Base-by-base conservation (phyloP, 352 stramenopile genomes). In the Phytophthora agathidicida region DNA sequence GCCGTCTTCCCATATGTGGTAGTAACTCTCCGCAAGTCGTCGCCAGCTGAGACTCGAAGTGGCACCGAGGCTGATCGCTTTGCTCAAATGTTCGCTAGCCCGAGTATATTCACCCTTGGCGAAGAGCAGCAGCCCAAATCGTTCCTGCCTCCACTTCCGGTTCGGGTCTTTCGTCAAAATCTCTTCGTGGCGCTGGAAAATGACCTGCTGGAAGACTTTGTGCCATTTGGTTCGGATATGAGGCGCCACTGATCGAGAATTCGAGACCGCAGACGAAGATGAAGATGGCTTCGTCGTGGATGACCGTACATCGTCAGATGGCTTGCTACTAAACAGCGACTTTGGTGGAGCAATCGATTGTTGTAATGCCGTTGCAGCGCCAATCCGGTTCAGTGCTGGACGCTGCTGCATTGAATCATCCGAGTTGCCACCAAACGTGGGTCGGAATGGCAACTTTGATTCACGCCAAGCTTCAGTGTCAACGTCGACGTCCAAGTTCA, bases 121-220 rank as follows among this genome's bases (percentile, higher is more conserved):
- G 20, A 82, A 91, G 3, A 88, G 58, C 28, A 88, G 46, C 6
- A 86, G 49, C 0, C 77, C 80, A 32, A 91, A 81, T 7, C 81
- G 71, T 38, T 91, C 80, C 27, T 93, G 83, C 10, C 81, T 60
- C 84, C 80, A 91, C 44, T 69, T 72, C 11, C 82, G 73, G 14
- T 81, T 77, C 5, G 73, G 63, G 17, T 89, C 74, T 37, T 83
- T 88, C 16, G 44, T 38, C 9, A 91, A 48, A 32, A 90, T 82
- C 23, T 84, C 62, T 28, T 86, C 64, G 38, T 93, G 81, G 0
- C 71, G 79, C 17, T 78, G 42, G 23, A 87, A 84, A 24, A 89
- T 39, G 33, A 91, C 37, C 5, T 58, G 60, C n/a, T 82, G 52
- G 20, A 79, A 69, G 3, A 51, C 69, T 16, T 77, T 49, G n/a